Percentiles rank a stretch among this genome's conserved stretches.
phyloP scores from a whole-genome alignment of 495 filamentous ascomycete species.

The Tetracladium setigerum region DNA sequence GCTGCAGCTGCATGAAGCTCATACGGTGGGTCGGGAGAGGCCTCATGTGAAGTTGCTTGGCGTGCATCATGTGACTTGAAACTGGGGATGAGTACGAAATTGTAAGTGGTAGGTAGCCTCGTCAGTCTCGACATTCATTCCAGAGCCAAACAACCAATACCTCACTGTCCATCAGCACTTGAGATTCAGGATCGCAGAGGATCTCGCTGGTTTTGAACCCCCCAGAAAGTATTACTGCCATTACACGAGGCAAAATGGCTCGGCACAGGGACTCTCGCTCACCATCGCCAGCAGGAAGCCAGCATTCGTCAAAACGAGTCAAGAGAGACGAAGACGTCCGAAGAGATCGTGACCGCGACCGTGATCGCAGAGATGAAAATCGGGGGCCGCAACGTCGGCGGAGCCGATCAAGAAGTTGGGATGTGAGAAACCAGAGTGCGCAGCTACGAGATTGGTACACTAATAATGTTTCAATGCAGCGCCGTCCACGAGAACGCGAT shows the following conservation, averaged over 20 bases:
- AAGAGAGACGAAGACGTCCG: conserved; percentile 73
- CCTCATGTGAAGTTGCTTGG: no score
- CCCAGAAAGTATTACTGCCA: conserved; percentile 53
- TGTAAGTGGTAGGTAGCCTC: no score
- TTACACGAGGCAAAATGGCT: conserved; percentile 68
- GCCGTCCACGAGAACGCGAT: conserved; percentile 48
- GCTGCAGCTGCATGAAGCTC: no score
- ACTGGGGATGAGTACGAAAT: no score
- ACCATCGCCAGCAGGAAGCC: conserved; percentile 93
- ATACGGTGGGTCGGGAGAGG: no score
- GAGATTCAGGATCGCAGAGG: no score
- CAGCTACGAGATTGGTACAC: neutral
- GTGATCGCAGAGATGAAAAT: conserved; percentile 31
- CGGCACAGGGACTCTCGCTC: conserved; percentile 87
- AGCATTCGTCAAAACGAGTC: conserved; percentile 61
- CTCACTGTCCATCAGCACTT: no score
- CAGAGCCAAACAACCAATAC: no score
- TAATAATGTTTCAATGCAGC: conserved; percentile 25
- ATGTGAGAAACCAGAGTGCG: conserved; percentile 42
- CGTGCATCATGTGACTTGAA: no score
- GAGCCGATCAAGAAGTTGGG: conserved; percentile 61
- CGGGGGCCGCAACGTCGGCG: conserved; percentile 51
- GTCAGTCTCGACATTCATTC: no score
- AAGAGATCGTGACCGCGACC: conserved; percentile 45
- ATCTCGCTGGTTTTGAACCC: neutral